phyloP scores from a whole-genome alignment of 2,329 filamentous ascomycete species.

The Exophiala aquamarina region DNA sequence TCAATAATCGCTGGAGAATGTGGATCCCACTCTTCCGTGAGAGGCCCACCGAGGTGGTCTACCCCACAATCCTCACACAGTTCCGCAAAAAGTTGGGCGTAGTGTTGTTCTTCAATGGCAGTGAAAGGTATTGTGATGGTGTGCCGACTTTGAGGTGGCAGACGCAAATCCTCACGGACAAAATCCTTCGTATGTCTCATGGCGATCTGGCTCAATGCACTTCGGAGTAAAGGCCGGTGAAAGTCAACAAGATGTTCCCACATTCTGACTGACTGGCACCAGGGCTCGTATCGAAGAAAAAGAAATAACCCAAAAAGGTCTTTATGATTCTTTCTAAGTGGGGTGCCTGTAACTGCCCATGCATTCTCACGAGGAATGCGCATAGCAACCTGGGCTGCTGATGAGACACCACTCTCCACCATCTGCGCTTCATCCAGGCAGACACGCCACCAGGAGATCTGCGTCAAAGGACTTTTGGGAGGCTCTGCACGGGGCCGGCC shows the following conservation, averaged over 20 bases:
- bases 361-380: slow-evolving; percentile 80
- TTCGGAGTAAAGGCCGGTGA: slow-evolving; percentile 64
- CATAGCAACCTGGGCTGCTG: slow-evolving; percentile 76
- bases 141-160: slow-evolving; percentile 82
- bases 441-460: slow-evolving; percentile 85
- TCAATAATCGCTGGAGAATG: slow-evolving; percentile 59
- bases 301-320: slow-evolving; percentile 79
- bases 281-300: slow-evolving; percentile 79
- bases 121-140: slow-evolving; percentile 90
- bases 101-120: slow-evolving; percentile 87
- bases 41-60: slow-evolving; percentile 62
- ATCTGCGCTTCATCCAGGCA: slow-evolving; percentile 74
- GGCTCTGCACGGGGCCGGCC: slow-evolving; percentile 64
- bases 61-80: slow-evolving; percentile 73
- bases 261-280: slow-evolving; percentile 60
- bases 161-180: slow-evolving; percentile 72
- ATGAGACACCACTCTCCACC: slow-evolving; percentile 84
- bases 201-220: slow-evolving; percentile 70
- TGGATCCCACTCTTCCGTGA: slow-evolving; percentile 63
- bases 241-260: slow-evolving; percentile 67
- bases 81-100: slow-evolving; percentile 70
- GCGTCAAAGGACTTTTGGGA: slow-evolving; percentile 72
- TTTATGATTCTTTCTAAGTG: slow-evolving; percentile 73
- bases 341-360: slow-evolving; percentile 92
- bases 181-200: slow-evolving; percentile 83